Conservation (phyloP, 139 green algal species). For the Pleodorina starrii region DNA sequence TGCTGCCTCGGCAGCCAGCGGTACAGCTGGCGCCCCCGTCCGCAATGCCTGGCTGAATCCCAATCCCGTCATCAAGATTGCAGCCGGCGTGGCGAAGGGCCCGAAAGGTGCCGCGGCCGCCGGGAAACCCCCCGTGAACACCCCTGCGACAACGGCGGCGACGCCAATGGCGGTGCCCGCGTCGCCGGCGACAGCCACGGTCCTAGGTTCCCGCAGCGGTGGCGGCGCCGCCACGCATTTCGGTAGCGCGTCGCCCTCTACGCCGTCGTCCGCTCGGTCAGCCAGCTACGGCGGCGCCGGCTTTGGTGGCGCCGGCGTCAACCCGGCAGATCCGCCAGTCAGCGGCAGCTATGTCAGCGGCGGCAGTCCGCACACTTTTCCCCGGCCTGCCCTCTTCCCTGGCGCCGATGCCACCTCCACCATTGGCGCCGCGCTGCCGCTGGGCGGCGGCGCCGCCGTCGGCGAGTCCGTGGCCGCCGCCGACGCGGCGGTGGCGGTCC, state of each 20-base stretch:
- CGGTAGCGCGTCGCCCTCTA: background rate
- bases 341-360: background rate
- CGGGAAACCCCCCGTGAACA: too few relatives aligned
- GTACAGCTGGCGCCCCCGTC: too few relatives aligned
- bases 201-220: background rate
- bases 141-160: too few relatives aligned
- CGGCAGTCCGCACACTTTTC: background rate
- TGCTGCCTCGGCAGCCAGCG: background rate
- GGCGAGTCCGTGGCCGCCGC: background rate
- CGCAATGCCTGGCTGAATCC: constrained; percentile 32
- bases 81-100: background rate
- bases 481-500: background rate
- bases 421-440: background rate
- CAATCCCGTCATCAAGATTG: constrained; percentile 19
- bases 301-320: background rate
- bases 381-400: background rate
- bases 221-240: background rate
- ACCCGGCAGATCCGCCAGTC: constrained; percentile 3
- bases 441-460: background rate
- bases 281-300: background rate
- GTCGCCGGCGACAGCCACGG: background rate
- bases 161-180: background rate
- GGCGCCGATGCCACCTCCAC: background rate
- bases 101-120: background rate
- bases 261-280: background rate